phyloP scores from a whole-genome alignment of 106 monocot genomes.

The Cymbidium sinense region DNA sequence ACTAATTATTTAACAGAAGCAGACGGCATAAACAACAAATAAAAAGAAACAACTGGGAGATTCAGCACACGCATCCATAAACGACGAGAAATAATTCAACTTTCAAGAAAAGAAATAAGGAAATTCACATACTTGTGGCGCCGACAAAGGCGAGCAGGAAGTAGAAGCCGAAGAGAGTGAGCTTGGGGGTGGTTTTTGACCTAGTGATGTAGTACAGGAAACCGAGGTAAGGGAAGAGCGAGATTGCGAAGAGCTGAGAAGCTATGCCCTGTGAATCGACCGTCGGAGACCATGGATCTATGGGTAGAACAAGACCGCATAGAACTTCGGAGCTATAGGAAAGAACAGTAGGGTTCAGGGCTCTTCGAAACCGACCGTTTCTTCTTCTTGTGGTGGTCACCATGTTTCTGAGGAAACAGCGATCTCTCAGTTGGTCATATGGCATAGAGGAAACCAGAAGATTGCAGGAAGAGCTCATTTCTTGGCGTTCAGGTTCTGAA shows the following conservation, averaged over 20 bases:
- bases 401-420: not conserved
- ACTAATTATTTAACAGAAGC: no score
- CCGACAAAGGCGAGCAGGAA: constrained; percentile 95
- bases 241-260: constrained; percentile 87
- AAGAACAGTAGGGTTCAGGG: not conserved
- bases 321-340: not conserved
- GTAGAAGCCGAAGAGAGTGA: constrained; percentile 97
- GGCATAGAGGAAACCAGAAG: not conserved
- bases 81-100: not conserved
- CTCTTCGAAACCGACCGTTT: not conserved
- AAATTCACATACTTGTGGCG: constrained; percentile 59
- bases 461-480: not conserved
- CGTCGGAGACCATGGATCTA: constrained; percentile 75
- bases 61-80: not conserved
- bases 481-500: not conserved
- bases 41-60: not conserved
- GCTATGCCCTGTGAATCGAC: constrained; percentile 80
- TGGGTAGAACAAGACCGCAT: constrained; percentile 46
- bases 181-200: constrained; percentile 81
- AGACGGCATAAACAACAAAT: no score
- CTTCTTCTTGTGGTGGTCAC: not conserved
- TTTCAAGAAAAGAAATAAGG: not conserved
- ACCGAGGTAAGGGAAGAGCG: constrained; percentile 86
- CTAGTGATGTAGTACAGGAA: constrained; percentile 94
- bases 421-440: not conserved